A percentile compares a stretch with the other conserved stretches of the same genome.
These are phyloP conservation scores for Chlamydomonas schloesseri DNA, from an alignment of 139 green algal genomes.

Conservation along the genomic window DNA sequence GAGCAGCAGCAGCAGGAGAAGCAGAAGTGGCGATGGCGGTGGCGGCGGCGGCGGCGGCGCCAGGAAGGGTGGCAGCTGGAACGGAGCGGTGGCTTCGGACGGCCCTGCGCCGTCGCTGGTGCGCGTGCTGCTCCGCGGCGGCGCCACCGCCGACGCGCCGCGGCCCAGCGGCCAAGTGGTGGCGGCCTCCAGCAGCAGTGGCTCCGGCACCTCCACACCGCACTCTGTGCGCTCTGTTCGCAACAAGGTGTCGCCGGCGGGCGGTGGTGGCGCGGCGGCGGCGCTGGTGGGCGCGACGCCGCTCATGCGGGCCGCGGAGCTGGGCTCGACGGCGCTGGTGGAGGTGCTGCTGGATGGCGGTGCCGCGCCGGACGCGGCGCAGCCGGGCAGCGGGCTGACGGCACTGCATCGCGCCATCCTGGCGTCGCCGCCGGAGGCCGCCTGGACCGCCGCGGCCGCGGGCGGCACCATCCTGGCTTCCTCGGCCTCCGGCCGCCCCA, in stretches of 20 bases:
- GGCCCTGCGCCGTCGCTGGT: not conserved
- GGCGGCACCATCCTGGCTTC: not conserved
- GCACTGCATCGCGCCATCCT: conserved; percentile 25
- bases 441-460: not conserved
- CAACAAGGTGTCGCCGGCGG: too few relatives aligned
- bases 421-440: not conserved
- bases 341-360: conserved; percentile 7
- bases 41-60: too few relatives aligned
- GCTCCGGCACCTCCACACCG: too few relatives aligned
- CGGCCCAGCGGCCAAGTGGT: not conserved
- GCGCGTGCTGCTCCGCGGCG: not conserved
- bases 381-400: conserved; percentile 14
- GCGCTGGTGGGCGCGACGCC: conserved; percentile 25
- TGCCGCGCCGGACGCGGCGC: not conserved
- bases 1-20: too few relatives aligned
- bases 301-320: conserved; percentile 32
- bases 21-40: too few relatives aligned
- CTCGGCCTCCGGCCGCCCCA: not conserved
- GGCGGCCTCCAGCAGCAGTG: not conserved
- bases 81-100: too few relatives aligned
- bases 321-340: not conserved
- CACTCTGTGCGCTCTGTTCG: too few relatives aligned
- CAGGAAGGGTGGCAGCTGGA: too few relatives aligned
- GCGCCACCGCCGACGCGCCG: not conserved
- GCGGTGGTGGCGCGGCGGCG: not conserved